phyloP scores from a whole-genome alignment of 2,329 filamentous ascomycete species.

The Rachicladosporium sp. region DNA sequence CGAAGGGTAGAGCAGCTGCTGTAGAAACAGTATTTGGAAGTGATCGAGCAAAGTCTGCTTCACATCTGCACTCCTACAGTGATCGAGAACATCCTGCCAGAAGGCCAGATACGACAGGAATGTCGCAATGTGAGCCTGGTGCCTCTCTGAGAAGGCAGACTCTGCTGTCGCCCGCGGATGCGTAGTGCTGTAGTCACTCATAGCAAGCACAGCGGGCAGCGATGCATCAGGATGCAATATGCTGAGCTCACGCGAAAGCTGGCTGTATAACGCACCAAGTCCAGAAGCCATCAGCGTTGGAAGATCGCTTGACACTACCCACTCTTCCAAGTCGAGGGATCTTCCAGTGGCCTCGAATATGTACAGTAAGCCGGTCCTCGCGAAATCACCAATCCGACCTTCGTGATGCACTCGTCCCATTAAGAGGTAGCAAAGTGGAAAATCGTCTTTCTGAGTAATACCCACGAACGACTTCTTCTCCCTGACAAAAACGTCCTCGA shows the following conservation, averaged over 20 bases:
- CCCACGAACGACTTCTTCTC: conserved; percentile 64
- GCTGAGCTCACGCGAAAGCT: conserved; percentile 64
- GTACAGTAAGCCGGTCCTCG: conserved; percentile 83
- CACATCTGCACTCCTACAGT: conserved; percentile 83
- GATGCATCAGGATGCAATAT: conserved; percentile 64
- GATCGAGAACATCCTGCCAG: conserved; percentile 96
- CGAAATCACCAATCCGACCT: conserved; percentile 89
- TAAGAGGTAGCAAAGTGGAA: conserved; percentile 87
- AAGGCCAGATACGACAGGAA: conserved; percentile 92
- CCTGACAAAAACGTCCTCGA: conserved; percentile 28
- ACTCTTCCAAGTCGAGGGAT: conserved; percentile 73
- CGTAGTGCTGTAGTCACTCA: conserved; percentile 78
- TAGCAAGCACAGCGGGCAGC: conserved; percentile 68
- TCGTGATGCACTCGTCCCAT: conserved; percentile 96
- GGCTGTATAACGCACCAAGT: conserved; percentile 64
- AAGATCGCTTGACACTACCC: conserved; percentile 93
- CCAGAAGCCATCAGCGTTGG: conserved; percentile 96
- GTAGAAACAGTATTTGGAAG: conserved; percentile 90
- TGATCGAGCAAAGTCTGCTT: conserved; percentile 89
- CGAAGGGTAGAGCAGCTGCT: conserved; percentile 92
- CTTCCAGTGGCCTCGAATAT: conserved; percentile 87
- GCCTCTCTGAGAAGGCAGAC: conserved; percentile 60
- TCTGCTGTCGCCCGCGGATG: conserved; percentile 58
- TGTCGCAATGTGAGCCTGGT: conserved; percentile 77
- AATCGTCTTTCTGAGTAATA: conserved; percentile 76